Conservation (phyloP, 352 stramenopile species). For the Globisporangium alternatum region DNA sequence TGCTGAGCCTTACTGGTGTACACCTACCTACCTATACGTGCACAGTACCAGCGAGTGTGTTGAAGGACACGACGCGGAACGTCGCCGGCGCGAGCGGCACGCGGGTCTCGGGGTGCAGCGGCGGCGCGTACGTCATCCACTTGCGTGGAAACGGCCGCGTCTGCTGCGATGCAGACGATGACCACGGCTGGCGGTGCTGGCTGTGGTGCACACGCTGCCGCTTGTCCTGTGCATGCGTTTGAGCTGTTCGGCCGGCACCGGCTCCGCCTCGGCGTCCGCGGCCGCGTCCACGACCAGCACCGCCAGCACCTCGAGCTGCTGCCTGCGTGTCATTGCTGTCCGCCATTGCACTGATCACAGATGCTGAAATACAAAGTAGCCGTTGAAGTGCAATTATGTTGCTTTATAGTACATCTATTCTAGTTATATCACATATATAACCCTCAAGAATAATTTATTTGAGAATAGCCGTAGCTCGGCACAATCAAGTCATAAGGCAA, state of each 20-base stretch:
- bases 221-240: constrained; percentile 4
- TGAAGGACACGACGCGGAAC: constrained; percentile 72
- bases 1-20: too few species aligned
- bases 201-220: background rate
- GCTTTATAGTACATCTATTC: too few species aligned
- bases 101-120: constrained; percentile 14
- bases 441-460: too few species aligned
- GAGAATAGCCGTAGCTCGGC: background rate
- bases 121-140: constrained; percentile 53
- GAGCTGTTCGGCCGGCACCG: background rate
- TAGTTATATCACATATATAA: too few species aligned
- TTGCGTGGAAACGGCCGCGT: constrained; percentile 25
- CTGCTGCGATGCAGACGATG: constrained; percentile 1
- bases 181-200: background rate
- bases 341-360: background rate
- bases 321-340: background rate
- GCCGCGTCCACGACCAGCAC: background rate
- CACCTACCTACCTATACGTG: background rate
- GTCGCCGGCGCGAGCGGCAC: constrained; percentile 27
- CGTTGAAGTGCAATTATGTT: background rate
- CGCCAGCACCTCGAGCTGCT: background rate
- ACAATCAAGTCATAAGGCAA: too few species aligned
- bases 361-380: background rate
- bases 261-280: background rate
- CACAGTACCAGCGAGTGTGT: constrained; percentile 53